Conservation (phyloP, 495 filamentous ascomycete species). For the Jackrogersella multiformis region DNA sequence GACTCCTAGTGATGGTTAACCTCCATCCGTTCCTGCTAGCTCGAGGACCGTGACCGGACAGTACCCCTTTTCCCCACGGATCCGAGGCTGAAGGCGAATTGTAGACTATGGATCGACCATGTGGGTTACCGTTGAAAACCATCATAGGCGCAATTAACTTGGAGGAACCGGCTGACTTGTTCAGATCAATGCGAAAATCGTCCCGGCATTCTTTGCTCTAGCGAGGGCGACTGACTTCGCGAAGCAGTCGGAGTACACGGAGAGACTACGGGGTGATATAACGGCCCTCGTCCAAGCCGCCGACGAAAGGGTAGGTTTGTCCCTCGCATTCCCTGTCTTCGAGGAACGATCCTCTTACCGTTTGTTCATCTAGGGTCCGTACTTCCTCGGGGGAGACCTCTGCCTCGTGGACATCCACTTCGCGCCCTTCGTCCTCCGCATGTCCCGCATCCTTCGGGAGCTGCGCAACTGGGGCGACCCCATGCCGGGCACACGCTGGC, state of each 20-base stretch:
- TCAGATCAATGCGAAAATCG: conserved; percentile 82
- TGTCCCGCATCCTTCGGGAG: conserved; percentile 77
- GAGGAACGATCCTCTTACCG: conserved; percentile 4
- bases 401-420: conserved; percentile 88
- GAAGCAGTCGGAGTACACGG: conserved; percentile 69
- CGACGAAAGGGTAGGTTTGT: conserved; percentile 44
- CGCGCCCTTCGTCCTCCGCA: conserved; percentile 85
- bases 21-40: conserved; percentile 50
- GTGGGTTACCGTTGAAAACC: conserved; percentile 57
- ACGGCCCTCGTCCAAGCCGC: conserved; percentile 76
- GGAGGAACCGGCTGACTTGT: conserved; percentile 33
- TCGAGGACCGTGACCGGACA: conserved; percentile 78
- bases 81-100: conserved; percentile 76
- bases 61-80: conserved; percentile 72
- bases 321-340: not conserved
- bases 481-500: conserved; percentile 74
- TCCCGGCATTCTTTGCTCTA: conserved; percentile 82
- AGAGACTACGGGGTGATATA: conserved; percentile 75
- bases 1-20: not conserved
- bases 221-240: conserved; percentile 74
- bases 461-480: conserved; percentile 84
- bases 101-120: conserved; percentile 88
- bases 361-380: conserved; percentile 67
- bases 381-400: conserved; percentile 77
- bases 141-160: not conserved